Base-by-base conservation (phyloP, 495 filamentous ascomycete genomes). In the Usnea hakonensis region DNA sequence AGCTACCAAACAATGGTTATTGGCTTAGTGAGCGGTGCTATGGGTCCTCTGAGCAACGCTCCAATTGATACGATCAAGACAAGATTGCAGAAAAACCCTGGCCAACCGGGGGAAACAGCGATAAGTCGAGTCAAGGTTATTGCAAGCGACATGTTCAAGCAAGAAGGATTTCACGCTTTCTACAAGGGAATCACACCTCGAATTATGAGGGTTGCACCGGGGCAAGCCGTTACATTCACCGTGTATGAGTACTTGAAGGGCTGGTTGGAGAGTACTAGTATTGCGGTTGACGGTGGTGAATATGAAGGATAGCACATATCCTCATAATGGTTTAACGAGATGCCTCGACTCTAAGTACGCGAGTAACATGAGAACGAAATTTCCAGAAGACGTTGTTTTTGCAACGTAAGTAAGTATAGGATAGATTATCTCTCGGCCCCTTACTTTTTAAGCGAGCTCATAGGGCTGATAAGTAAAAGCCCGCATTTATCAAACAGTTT, bases 1-100 rank as follows among this genome's bases (percentile, higher is more conserved):
- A 80, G 83, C 46, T 97, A 88, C 75, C 90, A 99, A 77, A 97
- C 94, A 21, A 89, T 90, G 40, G 28, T 93, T 7, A 95, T 97
- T 67, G 94, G 94, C 26, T 79, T 99, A 41, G 86, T 97, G 41
- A 90, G 85, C 57, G 94, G 94, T 62, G 94, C 95, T 43, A 94
- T 97, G 83, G 94, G 94, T 0, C 94, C 94, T 48, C 80, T 99
- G 66, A 90, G 87, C 63, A 99, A 99, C 73, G 94, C 94, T 8
- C 94, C 94, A 21, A 97, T 99, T 72, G 94, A 99, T 72, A 99
- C 94, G 46, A 97, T 99, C 78, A 98, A 99, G 84, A 99, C 94
- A 32, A 78, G 94, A 14, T 77, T 99, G 70, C 94, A 99, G 77
- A 93, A 89, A 75, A 95, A 84, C 61, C 90, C 90, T 13, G 90